phyloP scores from a whole-genome alignment of 129 eudicot genomes.

The Centaurea solstitialis region DNA sequence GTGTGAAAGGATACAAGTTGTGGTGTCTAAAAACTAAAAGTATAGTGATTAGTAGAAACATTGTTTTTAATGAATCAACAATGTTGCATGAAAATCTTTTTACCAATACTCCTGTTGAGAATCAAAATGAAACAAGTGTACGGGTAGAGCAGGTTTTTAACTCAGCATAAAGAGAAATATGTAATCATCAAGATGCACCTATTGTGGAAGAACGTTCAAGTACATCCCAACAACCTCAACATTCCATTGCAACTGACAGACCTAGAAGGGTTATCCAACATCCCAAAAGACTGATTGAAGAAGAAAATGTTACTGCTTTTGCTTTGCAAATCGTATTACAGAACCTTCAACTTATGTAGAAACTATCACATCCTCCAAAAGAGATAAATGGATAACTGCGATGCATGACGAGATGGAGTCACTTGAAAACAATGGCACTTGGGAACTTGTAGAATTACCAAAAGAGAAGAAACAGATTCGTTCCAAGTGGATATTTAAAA shows the following conservation, averaged over 20 bases:
- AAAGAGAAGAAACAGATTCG: too few species aligned
- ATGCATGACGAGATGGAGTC: not conserved
- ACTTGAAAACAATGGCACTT: too few species aligned
- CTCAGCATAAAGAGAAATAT: not conserved
- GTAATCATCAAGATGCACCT: not conserved
- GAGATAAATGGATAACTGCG: not conserved
- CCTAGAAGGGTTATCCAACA: not conserved
- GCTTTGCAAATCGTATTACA: not conserved
- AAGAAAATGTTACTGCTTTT: not conserved
- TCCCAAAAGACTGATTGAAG: slow-evolving; percentile 7
- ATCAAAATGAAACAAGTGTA: slow-evolving; percentile 1
- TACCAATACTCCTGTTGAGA: not conserved
- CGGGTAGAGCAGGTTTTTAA: not conserved
- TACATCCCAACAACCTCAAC: slow-evolving; percentile 2
- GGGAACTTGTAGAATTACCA: too few species aligned
- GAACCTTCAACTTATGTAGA: not conserved
- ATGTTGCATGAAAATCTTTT: not conserved
- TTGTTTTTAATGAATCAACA: not conserved
- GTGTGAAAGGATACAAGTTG: slow-evolving; percentile 22
- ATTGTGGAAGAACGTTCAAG: not conserved
- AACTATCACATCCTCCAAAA: not conserved
- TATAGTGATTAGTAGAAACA: not conserved
- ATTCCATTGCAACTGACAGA: not conserved
- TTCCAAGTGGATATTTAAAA: too few species aligned
- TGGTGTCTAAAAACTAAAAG: slow-evolving; percentile 16